phyloP scores from a whole-genome alignment of 2,329 filamentous ascomycete species.

The Fusarium sp. region DNA sequence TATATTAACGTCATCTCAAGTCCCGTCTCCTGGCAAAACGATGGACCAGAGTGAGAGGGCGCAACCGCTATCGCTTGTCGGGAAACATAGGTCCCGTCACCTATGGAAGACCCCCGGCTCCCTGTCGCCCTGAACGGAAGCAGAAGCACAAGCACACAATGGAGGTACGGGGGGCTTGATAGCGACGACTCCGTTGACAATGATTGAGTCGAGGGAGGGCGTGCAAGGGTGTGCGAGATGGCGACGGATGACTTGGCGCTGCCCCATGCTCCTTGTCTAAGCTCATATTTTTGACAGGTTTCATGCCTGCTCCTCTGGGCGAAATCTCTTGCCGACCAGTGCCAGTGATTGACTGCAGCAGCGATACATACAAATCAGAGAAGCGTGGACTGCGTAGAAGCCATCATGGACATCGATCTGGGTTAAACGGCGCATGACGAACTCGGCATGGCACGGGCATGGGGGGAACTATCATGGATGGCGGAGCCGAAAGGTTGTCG shows the following conservation, averaged over 20 bases:
- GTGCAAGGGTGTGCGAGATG: slow-evolving; percentile 43
- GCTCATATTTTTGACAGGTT: slow-evolving; percentile 17
- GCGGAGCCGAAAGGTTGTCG: slow-evolving; percentile 15
- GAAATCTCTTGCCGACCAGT: neutral
- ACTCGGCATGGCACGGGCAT: slow-evolving; percentile 14
- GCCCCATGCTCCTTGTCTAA: slow-evolving; percentile 34
- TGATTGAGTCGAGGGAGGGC: slow-evolving; percentile 41
- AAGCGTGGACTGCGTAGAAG: slow-evolving; percentile 8
- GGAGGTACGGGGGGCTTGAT: slow-evolving; percentile 19
- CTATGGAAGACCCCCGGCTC: slow-evolving; percentile 9
- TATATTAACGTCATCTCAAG: slow-evolving; percentile 10
- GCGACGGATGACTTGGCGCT: slow-evolving; percentile 45
- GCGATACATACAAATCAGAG: neutral
- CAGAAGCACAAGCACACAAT: slow-evolving; percentile 14
- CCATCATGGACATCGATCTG: slow-evolving; percentile 24
- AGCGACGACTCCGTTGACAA: slow-evolving; percentile 25
- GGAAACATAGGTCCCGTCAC: slow-evolving; percentile 5
- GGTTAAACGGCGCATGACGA: slow-evolving; percentile 22
- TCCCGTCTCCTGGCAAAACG: neutral
- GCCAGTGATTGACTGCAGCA: neutral
- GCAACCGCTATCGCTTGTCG: slow-evolving; percentile 11
- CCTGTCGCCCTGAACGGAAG: slow-evolving; percentile 10
- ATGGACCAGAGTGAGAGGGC: neutral
- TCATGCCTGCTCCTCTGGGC: slow-evolving; percentile 5
- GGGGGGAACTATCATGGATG: slow-evolving; percentile 15